These are phyloP conservation scores for Malus sieversii DNA, from an alignment of 306 rosid genomes.

Conservation along the genomic window DNA sequence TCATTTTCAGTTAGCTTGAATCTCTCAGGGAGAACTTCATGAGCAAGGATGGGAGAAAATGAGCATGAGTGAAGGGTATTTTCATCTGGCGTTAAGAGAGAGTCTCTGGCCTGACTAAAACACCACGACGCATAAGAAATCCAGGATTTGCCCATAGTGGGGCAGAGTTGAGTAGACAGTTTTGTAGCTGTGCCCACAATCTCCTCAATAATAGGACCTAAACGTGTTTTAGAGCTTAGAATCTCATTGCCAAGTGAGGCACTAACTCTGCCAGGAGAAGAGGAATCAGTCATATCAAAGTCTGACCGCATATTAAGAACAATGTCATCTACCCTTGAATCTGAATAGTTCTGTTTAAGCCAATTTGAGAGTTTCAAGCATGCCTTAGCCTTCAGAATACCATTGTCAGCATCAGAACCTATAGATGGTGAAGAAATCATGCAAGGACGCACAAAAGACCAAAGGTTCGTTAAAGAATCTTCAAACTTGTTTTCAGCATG, in stretches of 20 bases:
- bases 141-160: constrained; percentile 90
- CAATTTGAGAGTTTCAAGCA: constrained; percentile 82
- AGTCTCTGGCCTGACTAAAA: constrained; percentile 68
- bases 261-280: constrained; percentile 28
- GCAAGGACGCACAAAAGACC: constrained; percentile 67
- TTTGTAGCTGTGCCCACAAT: constrained; percentile 71
- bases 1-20: constrained; percentile 69
- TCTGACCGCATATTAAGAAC: constrained; percentile 53
- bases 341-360: constrained; percentile 56
- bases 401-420: constrained; percentile 40
- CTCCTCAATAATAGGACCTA: constrained; percentile 57
- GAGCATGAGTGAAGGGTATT: constrained; percentile 43
- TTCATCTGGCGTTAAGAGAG: constrained; percentile 45
- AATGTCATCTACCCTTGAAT: constrained; percentile 40
- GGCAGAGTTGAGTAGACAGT: constrained; percentile 73
- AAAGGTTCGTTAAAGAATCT: constrained; percentile 72
- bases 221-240: constrained; percentile 17
- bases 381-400: constrained; percentile 75
- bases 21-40: constrained; percentile 62
- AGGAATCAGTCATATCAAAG: constrained; percentile 34
- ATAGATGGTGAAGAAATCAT: constrained; percentile 50
- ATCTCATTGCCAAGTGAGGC: constrained; percentile 26
- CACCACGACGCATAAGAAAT: constrained; percentile 96
- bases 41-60: constrained; percentile 54
- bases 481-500: constrained; percentile 81